These are phyloP conservation scores for Trichoderma sp. DNA, from an alignment of 2,329 filamentous ascomycete genomes.

Conservation along the genomic window DNA sequence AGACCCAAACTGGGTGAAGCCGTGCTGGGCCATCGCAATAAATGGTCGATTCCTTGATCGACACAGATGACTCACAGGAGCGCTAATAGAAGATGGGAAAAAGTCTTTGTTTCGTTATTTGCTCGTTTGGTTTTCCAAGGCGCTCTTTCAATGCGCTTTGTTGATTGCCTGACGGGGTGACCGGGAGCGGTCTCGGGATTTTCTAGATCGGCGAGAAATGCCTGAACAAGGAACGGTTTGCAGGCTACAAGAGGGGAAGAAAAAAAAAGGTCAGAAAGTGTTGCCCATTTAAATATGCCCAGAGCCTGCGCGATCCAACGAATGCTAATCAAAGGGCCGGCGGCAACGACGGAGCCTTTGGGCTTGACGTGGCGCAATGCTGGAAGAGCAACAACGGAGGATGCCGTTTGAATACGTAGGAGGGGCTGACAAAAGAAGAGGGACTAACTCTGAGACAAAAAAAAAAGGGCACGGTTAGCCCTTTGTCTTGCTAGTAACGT, in stretches of 20 bases:
- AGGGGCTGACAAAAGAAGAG: conserved; percentile 21
- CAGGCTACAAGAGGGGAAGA: not conserved
- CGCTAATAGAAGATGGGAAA: not conserved
- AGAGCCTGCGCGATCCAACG: conserved; percentile 17
- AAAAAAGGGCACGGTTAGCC: conserved; percentile 12
- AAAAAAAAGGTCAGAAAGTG: conserved; percentile 4
- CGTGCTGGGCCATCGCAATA: conserved; percentile 55
- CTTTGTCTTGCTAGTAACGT: not conserved
- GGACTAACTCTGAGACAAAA: conserved; percentile 20
- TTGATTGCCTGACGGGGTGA: conserved; percentile 2
- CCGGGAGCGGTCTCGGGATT: conserved; percentile 14
- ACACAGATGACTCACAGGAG: not conserved
- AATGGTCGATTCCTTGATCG: not conserved
- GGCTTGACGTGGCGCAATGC: conserved; percentile 25
- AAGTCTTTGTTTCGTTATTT: not conserved
- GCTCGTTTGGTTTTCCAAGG: not conserved
- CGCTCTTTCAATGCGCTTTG: conserved; percentile 1
- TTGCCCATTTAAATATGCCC: conserved; percentile 1
- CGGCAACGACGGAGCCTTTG: conserved; percentile 20
- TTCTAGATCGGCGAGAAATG: conserved; percentile 4
- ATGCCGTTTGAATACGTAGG: conserved; percentile 9
- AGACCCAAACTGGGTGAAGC: conserved; percentile 58
- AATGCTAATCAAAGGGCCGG: conserved; percentile 17
- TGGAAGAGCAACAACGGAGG: conserved; percentile 15
- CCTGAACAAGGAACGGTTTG: conserved; percentile 8